These are phyloP conservation scores for Dioscorea alata DNA, from an alignment of 106 monocot species.

Conservation along the genomic window DNA sequence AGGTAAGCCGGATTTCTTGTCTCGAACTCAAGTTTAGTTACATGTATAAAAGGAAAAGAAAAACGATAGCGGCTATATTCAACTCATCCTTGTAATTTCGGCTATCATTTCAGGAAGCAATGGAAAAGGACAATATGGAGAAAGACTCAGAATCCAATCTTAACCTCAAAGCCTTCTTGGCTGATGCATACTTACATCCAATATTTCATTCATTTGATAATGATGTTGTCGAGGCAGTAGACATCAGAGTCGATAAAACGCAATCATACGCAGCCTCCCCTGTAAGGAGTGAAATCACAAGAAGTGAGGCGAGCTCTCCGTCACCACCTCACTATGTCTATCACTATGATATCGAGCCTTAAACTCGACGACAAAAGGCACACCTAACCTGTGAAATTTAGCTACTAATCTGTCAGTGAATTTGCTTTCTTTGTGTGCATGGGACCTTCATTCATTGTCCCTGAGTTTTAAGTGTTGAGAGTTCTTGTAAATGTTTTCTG, in stretches of 20 bases:
- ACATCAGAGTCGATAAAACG: conserved; percentile 30
- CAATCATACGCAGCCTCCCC: conserved; percentile 5
- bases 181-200: conserved; percentile 55
- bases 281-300: not conserved
- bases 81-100: not conserved
- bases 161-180: conserved; percentile 41
- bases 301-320: conserved; percentile 14
- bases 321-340: conserved; percentile 34
- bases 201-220: conserved; percentile 36
- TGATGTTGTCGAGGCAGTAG: conserved; percentile 20
- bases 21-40: no score
- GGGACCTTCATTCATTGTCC: no score
- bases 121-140: conserved; percentile 57
- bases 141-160: conserved; percentile 38
- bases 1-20: conserved; percentile 34
- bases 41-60: not conserved
- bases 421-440: no score
- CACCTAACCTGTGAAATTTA: no score
- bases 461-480: no score
- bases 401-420: no score
- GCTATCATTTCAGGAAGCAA: conserved; percentile 41
- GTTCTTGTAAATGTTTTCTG: no score
- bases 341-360: conserved; percentile 19
- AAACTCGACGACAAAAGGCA: not conserved
- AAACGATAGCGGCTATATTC: not conserved